These are phyloP conservation scores for Mediolabrus comicus DNA, from an alignment of 108 stramenopile genomes.

Conservation along the genomic window DNA sequence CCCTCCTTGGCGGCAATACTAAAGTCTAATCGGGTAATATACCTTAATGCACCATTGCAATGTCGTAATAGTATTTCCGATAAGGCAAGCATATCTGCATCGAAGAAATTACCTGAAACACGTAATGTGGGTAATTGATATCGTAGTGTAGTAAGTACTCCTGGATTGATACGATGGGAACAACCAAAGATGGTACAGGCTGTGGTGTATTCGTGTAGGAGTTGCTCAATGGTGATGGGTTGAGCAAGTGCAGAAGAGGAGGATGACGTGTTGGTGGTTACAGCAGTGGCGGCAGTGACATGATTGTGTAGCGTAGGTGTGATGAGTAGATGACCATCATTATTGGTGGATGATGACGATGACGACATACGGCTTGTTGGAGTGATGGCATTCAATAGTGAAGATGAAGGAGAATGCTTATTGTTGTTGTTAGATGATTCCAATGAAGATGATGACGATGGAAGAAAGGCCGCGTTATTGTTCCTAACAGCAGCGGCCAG, in stretches of 20 bases:
- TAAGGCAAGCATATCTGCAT: conserved; percentile 82
- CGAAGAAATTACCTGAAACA: conserved; percentile 68
- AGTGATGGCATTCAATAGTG: not conserved
- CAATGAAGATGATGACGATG: not conserved
- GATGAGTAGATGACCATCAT: not conserved
- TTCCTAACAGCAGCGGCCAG: not conserved
- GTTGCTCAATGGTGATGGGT: conserved; percentile 33
- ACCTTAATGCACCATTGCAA: conserved; percentile 58
- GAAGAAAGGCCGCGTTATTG: not conserved
- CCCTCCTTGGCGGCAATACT: conserved; percentile 58
- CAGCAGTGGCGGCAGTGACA: no score
- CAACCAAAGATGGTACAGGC: conserved; percentile 65
- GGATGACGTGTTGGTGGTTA: not conserved
- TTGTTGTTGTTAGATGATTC: not conserved
- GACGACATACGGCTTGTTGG: not conserved
- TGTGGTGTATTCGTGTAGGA: conserved; percentile 65
- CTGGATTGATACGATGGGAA: conserved; percentile 55
- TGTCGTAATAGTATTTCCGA: conserved; percentile 63
- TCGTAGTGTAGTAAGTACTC: conserved; percentile 67
- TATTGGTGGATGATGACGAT: no score
- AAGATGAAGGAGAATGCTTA: not conserved
- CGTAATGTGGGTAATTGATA: conserved; percentile 68
- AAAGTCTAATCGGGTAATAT: conserved; percentile 74
- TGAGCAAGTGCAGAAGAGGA: not conserved
- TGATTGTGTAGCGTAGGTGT: not conserved